A percentile compares a stretch with the other conserved stretches of the same genome.
Evolutionary conservation across 1,284 basidiomycete genomes (phyloP).

Genomic region (Heterobasidion irregulare): DNA sequence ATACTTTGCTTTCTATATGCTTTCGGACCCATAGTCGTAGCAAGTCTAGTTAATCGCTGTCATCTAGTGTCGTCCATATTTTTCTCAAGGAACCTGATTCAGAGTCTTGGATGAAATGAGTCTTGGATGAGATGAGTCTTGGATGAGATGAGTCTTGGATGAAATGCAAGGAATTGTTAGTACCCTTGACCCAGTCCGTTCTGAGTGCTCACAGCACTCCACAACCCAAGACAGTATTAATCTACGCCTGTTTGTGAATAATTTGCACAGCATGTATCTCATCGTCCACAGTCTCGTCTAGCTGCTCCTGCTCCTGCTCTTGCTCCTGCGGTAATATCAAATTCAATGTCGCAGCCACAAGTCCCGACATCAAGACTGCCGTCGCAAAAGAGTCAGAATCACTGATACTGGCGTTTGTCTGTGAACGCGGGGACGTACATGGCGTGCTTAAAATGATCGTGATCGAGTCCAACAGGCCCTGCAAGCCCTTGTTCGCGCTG

Average conservation of each 20-base stretch:
- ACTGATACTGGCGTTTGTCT: neutral
- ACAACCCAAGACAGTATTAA: too few relatives aligned
- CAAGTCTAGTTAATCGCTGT: neutral
- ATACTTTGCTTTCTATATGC: too few relatives aligned
- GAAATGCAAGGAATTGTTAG: too few relatives aligned
- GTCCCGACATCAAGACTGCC: slow-evolving; percentile 55
- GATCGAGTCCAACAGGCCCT: slow-evolving; percentile 72
- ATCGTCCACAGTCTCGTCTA: neutral
- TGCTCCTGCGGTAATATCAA: slow-evolving; percentile 49
- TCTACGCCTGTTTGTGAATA: too few relatives aligned
- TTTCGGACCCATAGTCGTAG: too few relatives aligned
- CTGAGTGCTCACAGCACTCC: too few relatives aligned
- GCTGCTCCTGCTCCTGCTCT: slow-evolving; percentile 5
- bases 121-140: too few relatives aligned
- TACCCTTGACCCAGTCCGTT: too few relatives aligned
- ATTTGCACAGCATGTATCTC: neutral
- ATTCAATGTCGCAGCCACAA: slow-evolving; percentile 62
- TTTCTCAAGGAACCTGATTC: neutral
- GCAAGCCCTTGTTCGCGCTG: slow-evolving; percentile 44
- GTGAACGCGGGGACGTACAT: slow-evolving; percentile 36
- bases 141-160: too few relatives aligned
- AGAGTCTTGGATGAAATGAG: too few relatives aligned
- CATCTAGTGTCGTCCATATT: neutral
- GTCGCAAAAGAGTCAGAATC: slow-evolving; percentile 5
- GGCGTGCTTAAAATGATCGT: slow-evolving; percentile 73